Base-by-base conservation (phyloP, 140 eudicot genomes). In the Bidens hawaiensis region DNA sequence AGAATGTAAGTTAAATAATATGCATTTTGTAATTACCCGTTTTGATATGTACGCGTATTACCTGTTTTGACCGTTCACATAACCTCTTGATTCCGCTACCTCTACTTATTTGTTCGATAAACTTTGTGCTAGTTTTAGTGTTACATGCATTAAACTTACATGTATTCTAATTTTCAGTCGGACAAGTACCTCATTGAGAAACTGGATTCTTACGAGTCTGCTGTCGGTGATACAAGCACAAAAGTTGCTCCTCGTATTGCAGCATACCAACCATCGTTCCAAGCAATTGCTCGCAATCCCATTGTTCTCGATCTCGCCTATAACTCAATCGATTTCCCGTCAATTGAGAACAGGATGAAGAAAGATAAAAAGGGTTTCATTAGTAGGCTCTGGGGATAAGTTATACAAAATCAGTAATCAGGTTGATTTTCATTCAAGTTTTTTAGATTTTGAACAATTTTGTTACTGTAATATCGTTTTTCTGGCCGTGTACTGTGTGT, bases 341-440 rank as follows among this genome's bases (percentile, higher is more conserved):
- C 96, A 15, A 81, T 93, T 6, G 96, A 88, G 40, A 76, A 75
- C 80, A 73, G 95, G 79, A 83, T 85, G 89, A 93, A 88, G 96
- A 85, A 87, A 64, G 96, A 89, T 4, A 63, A 71, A 31, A 85
- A 82, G 85, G 94, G 95, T 47, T 83, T 93, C 62, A 65, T 88
- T 11, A 83, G 94, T 54, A 85, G 99, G 94, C 66, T 93, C 48
- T 88, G 93, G 93, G 68, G 99, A 53, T 91, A 38, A 69, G 19
- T 41, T 57, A 57, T 67, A 66, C 50, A 48, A n/a, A n/a, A 46
- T 43, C 31, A 45, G 27, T 27, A 19, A 45, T 46, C 45, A 33
- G 18, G 54, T 22, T 27, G 34, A 50, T 49, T 64, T 57, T 48
- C 42, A 8, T 26, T 63, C 23, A 38, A 48, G 24, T 25, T 34